Percentiles rank a stretch among this genome's conserved stretches.
Conservation (phyloP, 177 flowering plant genomes). For the Vitis hybrid region DNA sequence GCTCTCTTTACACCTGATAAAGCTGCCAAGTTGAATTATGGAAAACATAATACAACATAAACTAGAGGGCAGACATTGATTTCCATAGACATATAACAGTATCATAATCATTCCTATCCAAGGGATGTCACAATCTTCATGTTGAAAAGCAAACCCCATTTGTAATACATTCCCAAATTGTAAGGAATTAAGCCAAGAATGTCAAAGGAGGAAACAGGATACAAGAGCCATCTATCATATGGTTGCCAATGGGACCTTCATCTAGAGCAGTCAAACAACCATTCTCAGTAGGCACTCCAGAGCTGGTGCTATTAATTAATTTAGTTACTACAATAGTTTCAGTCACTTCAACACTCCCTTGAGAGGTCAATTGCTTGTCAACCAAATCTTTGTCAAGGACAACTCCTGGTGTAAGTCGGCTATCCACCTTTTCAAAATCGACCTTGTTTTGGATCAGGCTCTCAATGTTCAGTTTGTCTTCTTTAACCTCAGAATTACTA, state of each 20-base stretch:
- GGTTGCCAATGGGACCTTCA: conserved; percentile 19
- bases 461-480: conserved; percentile 19
- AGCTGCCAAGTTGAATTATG: conserved; percentile 43
- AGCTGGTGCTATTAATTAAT: conserved; percentile 15
- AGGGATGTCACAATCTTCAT: neutral
- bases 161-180: neutral
- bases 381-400: conserved; percentile 28
- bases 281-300: conserved; percentile 30
- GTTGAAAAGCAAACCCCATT: neutral
- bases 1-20: conserved; percentile 74
- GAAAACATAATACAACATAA: conserved; percentile 24
- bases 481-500: conserved; percentile 16
- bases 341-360: conserved; percentile 27
- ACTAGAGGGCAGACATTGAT: neutral
- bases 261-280: conserved; percentile 23
- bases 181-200: neutral
- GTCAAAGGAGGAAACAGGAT: conserved; percentile 40
- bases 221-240: conserved; percentile 32
- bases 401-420: conserved; percentile 5
- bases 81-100: neutral
- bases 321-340: conserved; percentile 28
- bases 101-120: neutral
- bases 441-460: conserved; percentile 9
- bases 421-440: conserved; percentile 23
- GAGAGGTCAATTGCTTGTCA: conserved; percentile 16